phyloP scores from a whole-genome alignment of 768 basidiomycete species.

The Trametes cinnabarina region DNA sequence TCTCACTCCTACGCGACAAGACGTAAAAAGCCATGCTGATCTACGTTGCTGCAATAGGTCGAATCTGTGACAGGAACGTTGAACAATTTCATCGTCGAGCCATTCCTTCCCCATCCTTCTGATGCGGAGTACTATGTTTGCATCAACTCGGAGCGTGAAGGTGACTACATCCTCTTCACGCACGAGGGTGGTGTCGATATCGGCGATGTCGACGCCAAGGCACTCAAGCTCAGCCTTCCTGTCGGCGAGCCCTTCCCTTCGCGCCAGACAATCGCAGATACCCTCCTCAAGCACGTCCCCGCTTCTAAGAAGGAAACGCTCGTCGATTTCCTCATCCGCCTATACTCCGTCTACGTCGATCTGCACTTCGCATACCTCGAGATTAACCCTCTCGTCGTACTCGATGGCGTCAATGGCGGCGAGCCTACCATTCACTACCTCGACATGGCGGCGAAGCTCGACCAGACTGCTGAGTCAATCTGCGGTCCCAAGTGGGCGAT shows the following conservation, averaged over 20 bases:
- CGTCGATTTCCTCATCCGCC: slow-evolving; percentile 89
- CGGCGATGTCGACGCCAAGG: slow-evolving; percentile 97
- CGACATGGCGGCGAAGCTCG: slow-evolving; percentile 99
- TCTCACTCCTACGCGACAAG: not conserved
- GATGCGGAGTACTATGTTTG: slow-evolving; percentile 98
- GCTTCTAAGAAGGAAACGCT: slow-evolving; percentile 85
- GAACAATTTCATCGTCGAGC: slow-evolving; percentile 97
- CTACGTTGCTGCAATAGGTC: slow-evolving; percentile 50
- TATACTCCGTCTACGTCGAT: slow-evolving; percentile 97
- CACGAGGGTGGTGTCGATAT: slow-evolving; percentile 99
- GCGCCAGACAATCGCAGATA: slow-evolving; percentile 68
- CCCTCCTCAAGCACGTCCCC: slow-evolving; percentile 83
- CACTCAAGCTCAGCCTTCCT: slow-evolving; percentile 81
- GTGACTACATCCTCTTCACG: slow-evolving; percentile 96
- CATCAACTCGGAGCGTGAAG: slow-evolving; percentile 92
- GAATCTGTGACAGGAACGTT: slow-evolving; percentile 93
- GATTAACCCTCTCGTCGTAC: slow-evolving; percentile 96
- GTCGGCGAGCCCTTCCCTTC: slow-evolving; percentile 79
- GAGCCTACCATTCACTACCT: slow-evolving; percentile 88
- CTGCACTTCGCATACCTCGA: slow-evolving; percentile 99
- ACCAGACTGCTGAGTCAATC: slow-evolving; percentile 98
- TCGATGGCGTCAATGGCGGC: slow-evolving; percentile 72
- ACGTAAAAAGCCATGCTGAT: slow-evolving; percentile 16
- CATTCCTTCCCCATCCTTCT: slow-evolving; percentile 94
- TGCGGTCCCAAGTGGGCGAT: slow-evolving; percentile 99